Percentiles rank a stretch among this genome's conserved stretches.
phyloP scores from a whole-genome alignment of 495 filamentous ascomycete genomes.

The Podospora conica region DNA sequence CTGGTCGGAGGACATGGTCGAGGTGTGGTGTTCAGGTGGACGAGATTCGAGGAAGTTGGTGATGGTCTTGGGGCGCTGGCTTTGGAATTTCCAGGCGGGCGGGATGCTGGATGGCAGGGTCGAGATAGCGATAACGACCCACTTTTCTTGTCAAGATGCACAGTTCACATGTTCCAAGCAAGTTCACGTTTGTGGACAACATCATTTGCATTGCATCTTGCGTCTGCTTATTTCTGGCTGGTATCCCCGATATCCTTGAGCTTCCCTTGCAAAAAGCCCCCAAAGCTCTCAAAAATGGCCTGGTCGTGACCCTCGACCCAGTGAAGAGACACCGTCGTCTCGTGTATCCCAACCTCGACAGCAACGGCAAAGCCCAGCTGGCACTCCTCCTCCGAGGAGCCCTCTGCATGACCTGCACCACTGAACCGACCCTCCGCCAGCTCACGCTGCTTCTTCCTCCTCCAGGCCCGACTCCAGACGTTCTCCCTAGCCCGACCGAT shows the following conservation, averaged over 20 bases:
- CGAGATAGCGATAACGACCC: not conserved
- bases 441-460: constrained; percentile 29
- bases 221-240: not conserved
- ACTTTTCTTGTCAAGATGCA: not conserved
- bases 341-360: constrained; percentile 13
- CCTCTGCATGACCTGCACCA: constrained; percentile 9
- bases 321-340: constrained; percentile 44
- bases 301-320: constrained; percentile 75
- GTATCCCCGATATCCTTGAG: constrained; percentile 13
- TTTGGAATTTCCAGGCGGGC: not conserved
- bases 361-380: constrained; percentile 23
- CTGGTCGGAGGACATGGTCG: constrained; percentile 29
- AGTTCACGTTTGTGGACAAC: too few species aligned
- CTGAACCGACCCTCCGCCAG: constrained; percentile 1
- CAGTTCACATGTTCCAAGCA: too few species aligned
- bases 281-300: constrained; percentile 82
- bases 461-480: constrained; percentile 48
- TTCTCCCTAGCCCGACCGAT: constrained; percentile 36
- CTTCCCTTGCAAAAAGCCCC: constrained; percentile 56
- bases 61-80: not conserved
- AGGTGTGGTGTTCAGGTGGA: not conserved
- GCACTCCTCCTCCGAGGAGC: constrained; percentile 7
- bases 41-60: not conserved
- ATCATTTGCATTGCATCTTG: not conserved
- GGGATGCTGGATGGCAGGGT: not conserved